Conservation (phyloP, 2,329 filamentous ascomycete genomes). For the Trichoderma semiorbis region DNA sequence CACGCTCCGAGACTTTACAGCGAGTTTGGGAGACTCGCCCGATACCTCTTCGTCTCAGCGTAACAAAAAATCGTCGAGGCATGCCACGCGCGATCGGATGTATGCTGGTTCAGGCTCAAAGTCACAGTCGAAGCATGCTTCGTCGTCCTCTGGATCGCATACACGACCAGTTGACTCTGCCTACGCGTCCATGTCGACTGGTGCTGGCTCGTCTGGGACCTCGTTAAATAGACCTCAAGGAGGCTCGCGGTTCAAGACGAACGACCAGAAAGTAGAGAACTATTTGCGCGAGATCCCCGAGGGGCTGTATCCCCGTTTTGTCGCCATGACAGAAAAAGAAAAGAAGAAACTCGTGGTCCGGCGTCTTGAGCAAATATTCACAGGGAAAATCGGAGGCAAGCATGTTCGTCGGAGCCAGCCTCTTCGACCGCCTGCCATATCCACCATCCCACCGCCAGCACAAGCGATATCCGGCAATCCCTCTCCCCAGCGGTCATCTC, state of each 20-base stretch:
- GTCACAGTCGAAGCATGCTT: slow-evolving; percentile 50
- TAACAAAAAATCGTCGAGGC: slow-evolving; percentile 36
- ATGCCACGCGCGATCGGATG: slow-evolving; percentile 36
- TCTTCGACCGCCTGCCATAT: slow-evolving; percentile 23
- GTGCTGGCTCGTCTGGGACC: slow-evolving; percentile 42
- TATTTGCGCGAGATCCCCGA: slow-evolving; percentile 72
- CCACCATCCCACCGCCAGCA: slow-evolving; percentile 10
- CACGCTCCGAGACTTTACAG: slow-evolving; percentile 67
- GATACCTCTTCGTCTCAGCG: slow-evolving; percentile 40
- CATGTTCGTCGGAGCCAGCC: slow-evolving; percentile 27
- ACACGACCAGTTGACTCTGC: slow-evolving; percentile 58
- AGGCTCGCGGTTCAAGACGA: slow-evolving; percentile 38
- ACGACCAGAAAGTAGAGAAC: slow-evolving; percentile 61
- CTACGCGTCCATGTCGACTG: slow-evolving; percentile 64
- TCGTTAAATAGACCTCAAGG: slow-evolving; percentile 37
- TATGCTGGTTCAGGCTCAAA: slow-evolving; percentile 42
- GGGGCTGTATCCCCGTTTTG: slow-evolving; percentile 60
- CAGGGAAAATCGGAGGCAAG: slow-evolving; percentile 58
- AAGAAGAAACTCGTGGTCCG: slow-evolving; percentile 75
- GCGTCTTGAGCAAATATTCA: slow-evolving; percentile 76
- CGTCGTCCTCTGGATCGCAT: slow-evolving; percentile 52
- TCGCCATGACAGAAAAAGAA: slow-evolving; percentile 65
- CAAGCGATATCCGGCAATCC: slow-evolving; percentile 29
- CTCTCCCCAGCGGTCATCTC: slow-evolving; percentile 22
- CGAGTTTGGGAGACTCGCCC: slow-evolving; percentile 54